Percentiles rank a stretch among this genome's conserved stretches.
Conservation (phyloP, 1,284 basidiomycete genomes). For the Apiotrichum porosum region DNA sequence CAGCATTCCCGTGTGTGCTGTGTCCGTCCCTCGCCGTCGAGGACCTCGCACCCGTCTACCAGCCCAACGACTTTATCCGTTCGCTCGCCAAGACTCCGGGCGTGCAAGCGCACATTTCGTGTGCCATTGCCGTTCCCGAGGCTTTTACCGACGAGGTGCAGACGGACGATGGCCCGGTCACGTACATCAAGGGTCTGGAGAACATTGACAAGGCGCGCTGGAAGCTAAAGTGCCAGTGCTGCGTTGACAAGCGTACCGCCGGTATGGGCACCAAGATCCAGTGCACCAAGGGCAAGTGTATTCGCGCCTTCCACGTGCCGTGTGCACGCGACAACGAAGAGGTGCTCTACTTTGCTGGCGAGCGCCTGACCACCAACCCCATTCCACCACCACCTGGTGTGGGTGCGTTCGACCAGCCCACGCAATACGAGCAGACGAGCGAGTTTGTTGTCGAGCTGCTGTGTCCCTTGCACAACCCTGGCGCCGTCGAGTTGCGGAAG, state of each 20-base stretch:
- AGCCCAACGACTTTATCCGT: conserved; percentile 17
- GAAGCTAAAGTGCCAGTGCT: conserved; percentile 84
- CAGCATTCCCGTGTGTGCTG: conserved; percentile 63
- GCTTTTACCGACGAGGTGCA: conserved; percentile 68
- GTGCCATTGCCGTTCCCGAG: conserved; percentile 74
- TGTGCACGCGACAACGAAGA: conserved; percentile 59
- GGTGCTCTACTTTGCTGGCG: conserved; percentile 22
- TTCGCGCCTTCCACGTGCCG: conserved; percentile 86
- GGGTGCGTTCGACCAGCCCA: too few species aligned
- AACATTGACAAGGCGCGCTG: conserved; percentile 82
- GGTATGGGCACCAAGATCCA: conserved; percentile 85
- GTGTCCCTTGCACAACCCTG: conserved; percentile 77
- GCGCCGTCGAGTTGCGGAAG: conserved; percentile 48
- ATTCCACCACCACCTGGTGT: too few species aligned
- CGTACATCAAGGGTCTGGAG: conserved; percentile 68
- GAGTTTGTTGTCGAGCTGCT: conserved; percentile 68
- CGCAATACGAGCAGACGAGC: not conserved
- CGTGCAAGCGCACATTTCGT: conserved; percentile 57
- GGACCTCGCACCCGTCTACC: conserved; percentile 59
- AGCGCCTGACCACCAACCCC: conserved; percentile 1
- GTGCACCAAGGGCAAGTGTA: conserved; percentile 84
- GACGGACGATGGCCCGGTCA: conserved; percentile 30
- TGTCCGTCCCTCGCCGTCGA: conserved; percentile 61
- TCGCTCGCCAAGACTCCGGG: conserved; percentile 6
- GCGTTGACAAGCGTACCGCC: conserved; percentile 62